Percentiles rank a stretch among this genome's conserved stretches.
Conservation (phyloP, 2,329 filamentous ascomycete genomes). For the Colletotrichum ledebouriae region DNA sequence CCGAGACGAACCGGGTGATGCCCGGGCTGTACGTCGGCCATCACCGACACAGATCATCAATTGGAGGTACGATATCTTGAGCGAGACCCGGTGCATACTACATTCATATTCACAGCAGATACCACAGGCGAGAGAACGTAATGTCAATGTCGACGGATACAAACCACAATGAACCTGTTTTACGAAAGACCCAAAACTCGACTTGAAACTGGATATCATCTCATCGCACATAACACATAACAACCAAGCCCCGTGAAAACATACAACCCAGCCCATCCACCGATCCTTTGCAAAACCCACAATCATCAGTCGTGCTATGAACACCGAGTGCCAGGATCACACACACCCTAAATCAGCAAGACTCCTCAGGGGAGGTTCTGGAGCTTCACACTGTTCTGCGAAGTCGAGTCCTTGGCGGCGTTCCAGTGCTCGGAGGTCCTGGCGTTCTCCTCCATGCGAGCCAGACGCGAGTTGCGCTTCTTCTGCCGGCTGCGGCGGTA, state of each 20-base stretch:
- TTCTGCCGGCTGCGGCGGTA: slow-evolving; percentile 38
- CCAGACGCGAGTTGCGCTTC: slow-evolving; percentile 39
- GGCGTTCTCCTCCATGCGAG: slow-evolving; percentile 38
- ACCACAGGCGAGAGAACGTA: not conserved
- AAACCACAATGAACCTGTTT: not conserved
- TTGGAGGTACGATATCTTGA: too few species aligned
- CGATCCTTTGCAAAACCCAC: too few species aligned
- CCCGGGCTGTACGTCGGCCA: too few species aligned
- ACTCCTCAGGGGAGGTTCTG: slow-evolving; percentile 11
- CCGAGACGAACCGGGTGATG: too few species aligned
- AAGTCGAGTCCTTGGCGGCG: slow-evolving; percentile 31
- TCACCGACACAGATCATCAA: too few species aligned
- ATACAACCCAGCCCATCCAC: not conserved
- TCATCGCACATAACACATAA: slow-evolving; percentile 31
- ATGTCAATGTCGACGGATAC: accelerated
- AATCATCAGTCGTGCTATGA: too few species aligned
- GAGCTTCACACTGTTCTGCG: slow-evolving; percentile 34
- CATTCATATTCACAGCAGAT: too few species aligned
- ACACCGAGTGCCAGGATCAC: too few species aligned
- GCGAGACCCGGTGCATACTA: too few species aligned
- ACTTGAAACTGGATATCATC: slow-evolving; percentile 28
- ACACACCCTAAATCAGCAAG: not conserved
- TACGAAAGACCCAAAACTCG: slow-evolving; percentile 25
- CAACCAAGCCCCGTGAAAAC: not conserved
- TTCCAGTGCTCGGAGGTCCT: slow-evolving; percentile 31